phyloP scores from a whole-genome alignment of 139 green algal genomes.

The Zygnema cylindricum region DNA sequence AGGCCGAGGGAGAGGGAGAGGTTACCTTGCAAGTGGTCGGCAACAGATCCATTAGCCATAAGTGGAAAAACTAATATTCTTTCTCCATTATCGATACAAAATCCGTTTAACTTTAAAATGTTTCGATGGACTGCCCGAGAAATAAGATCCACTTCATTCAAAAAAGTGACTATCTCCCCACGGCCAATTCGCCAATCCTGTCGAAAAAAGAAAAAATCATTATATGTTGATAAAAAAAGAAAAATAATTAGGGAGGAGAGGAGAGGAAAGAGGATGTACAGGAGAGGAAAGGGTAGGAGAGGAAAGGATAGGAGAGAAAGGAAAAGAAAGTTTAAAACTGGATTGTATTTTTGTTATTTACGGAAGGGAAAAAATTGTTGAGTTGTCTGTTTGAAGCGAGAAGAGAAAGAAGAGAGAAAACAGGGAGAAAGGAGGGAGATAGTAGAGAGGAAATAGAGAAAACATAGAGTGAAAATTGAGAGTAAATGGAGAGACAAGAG shows the following conservation, averaged over 20 bases:
- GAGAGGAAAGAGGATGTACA: not conserved
- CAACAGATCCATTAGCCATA: slow-evolving; percentile 50
- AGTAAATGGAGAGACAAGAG: not conserved
- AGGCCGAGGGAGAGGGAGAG: not conserved
- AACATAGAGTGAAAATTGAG: not conserved
- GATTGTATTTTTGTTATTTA: not conserved
- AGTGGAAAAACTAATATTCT: slow-evolving; percentile 33
- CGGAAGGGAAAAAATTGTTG: too few relatives aligned
- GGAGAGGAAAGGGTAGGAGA: not conserved
- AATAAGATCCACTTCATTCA: slow-evolving; percentile 23
- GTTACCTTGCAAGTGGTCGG: not conserved
- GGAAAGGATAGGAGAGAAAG: not conserved
- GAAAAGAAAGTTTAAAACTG: not conserved
- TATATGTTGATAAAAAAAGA: too few relatives aligned
- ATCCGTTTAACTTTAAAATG: slow-evolving; percentile 34
- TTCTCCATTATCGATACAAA: slow-evolving; percentile 42
- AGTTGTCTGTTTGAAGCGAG: too few relatives aligned
- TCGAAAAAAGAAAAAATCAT: too few relatives aligned
- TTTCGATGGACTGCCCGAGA: slow-evolving; percentile 26
- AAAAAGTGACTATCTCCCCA: not conserved
- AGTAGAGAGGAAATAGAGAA: not conserved
- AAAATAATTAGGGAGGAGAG: too few relatives aligned
- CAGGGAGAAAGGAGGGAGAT: too few relatives aligned
- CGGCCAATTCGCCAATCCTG: not conserved
- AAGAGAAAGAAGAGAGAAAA: too few relatives aligned